Base-by-base conservation (phyloP, 2,329 filamentous ascomycete species). In the Parascedosporium putredinis region DNA sequence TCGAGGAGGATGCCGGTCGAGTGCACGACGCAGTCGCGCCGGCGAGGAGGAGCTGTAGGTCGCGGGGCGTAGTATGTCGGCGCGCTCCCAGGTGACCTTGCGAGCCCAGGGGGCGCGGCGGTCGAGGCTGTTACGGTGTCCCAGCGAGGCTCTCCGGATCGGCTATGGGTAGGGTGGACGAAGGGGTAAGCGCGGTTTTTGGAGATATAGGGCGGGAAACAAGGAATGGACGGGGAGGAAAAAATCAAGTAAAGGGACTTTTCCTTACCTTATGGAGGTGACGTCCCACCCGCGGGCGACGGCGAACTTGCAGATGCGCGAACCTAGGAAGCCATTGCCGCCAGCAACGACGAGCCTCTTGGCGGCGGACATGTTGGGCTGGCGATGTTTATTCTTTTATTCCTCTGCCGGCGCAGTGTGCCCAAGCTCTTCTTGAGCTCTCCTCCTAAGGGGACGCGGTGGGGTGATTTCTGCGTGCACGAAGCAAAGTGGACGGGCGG, bases 1-100 rank as follows among this genome's bases (percentile, higher is more conserved):
- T 98, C 93, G 8, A 98, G 79, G 16, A 98, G 76, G 59, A 98
- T 96, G 8, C 93, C 93, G 84, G 97, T 90, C 60, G 78, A 88
- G 73, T 98, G 93, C 44, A 98, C 84, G 23, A 97, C 90, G 51
- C 83, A 90, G 64, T 88, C 81, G 53, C 87, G 51, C 78, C 80
- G 56, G 80, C 77, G 54, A 98, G 79, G 45, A 91, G 78, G 1
- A 83, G 7, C 78, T 79, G 69, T 96, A 98, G 16, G 86, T 86
- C 1, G 78, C 71, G 1, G 93, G 91, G 53, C 84, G 79, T 54
- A 98, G 79, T 57, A 97, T 84, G 67, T 97, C 88, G 59, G 84
- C 91, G 56, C 83, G 83, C 57, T 88, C 84, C 93, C 93, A 97
- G 54, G 81, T 77, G 4, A 98, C 88, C 45, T 81, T 80, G 58